These are phyloP conservation scores for Mentha longifolia DNA, from an alignment of 257 asterid genomes.

Conservation along the genomic window DNA sequence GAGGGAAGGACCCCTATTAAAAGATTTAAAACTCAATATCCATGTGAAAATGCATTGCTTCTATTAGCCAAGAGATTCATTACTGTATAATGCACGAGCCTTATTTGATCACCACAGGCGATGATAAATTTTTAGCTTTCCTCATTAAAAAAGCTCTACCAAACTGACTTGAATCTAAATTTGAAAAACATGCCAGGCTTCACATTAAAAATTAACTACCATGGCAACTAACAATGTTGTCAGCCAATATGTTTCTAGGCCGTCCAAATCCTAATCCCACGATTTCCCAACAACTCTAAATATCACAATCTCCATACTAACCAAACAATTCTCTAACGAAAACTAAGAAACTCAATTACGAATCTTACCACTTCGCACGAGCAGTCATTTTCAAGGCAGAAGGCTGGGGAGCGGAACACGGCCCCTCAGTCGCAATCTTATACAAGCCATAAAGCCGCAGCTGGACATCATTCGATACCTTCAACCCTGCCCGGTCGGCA, in stretches of 20 bases:
- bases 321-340: neutral
- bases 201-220: slow-evolving; percentile 5
- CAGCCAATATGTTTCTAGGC: neutral
- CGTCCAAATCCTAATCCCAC: slow-evolving; percentile 17
- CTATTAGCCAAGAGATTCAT: slow-evolving; percentile 7
- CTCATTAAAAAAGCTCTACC: slow-evolving; percentile 13
- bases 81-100: slow-evolving; percentile 2
- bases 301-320: neutral
- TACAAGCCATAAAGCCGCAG: slow-evolving; percentile 86
- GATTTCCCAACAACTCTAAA: slow-evolving; percentile 8
- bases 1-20: neutral
- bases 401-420: slow-evolving; percentile 81
- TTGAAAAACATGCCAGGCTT: slow-evolving; percentile 15
- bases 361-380: slow-evolving; percentile 87
- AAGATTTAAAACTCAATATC: slow-evolving; percentile 7
- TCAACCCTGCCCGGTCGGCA: slow-evolving; percentile 63
- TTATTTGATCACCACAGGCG: neutral
- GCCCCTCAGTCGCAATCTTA: slow-evolving; percentile 98
- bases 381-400: slow-evolving; percentile 95
- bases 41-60: neutral
- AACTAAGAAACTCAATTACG: neutral
- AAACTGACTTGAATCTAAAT: slow-evolving; percentile 3
- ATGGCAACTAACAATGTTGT: neutral
- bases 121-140: neutral
- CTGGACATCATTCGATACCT: slow-evolving; percentile 86